A percentile compares a stretch with the other conserved stretches of the same genome.
These are phyloP conservation scores for Colletotrichum sp. DNA, from an alignment of 2,329 filamentous ascomycete genomes.

Conservation along the genomic window DNA sequence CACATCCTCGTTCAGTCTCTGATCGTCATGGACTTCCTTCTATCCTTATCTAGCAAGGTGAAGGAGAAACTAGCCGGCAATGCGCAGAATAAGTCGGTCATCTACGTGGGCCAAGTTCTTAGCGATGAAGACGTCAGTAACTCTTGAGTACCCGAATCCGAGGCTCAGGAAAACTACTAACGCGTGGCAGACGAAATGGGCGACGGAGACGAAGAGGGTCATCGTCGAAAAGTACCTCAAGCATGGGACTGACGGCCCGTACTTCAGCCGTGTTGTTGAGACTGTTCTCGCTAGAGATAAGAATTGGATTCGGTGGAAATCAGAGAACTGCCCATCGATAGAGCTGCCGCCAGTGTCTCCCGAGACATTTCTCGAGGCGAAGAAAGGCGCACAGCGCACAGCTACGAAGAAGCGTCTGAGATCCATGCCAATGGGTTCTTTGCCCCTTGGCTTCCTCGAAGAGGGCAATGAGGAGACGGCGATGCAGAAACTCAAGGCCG, in stretches of 20 bases:
- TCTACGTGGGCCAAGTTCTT: slow-evolving; percentile 77
- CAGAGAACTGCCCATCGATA: slow-evolving; percentile 90
- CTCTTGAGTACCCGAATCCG: neutral
- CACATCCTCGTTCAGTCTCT: slow-evolving; percentile 95
- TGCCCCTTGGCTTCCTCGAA: slow-evolving; percentile 80
- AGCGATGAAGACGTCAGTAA: slow-evolving; percentile 80
- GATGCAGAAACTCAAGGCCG: slow-evolving; percentile 73
- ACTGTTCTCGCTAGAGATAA: slow-evolving; percentile 95
- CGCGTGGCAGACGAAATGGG: slow-evolving; percentile 76
- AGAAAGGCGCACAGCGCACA: slow-evolving; percentile 66
- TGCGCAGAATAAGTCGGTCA: slow-evolving; percentile 82
- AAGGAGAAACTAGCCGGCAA: slow-evolving; percentile 79
- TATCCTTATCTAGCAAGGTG: slow-evolving; percentile 84
- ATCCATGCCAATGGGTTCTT: slow-evolving; percentile 71
- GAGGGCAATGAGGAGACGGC: slow-evolving; percentile 63
- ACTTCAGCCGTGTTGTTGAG: slow-evolving; percentile 96
- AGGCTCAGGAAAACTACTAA: neutral
- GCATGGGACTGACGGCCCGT: slow-evolving; percentile 81
- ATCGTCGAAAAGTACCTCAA: slow-evolving; percentile 86
- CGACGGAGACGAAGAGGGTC: slow-evolving; percentile 73
- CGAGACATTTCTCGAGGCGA: slow-evolving; percentile 72
- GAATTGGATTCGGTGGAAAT: slow-evolving; percentile 99
- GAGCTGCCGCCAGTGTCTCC: slow-evolving; percentile 75
- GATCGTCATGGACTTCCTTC: slow-evolving; percentile 91
- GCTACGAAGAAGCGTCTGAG: slow-evolving; percentile 76